Percentiles rank a stretch among this genome's conserved stretches.
Evolutionary conservation across 2,329 filamentous ascomycete genomes (phyloP).

Genomic region (Alternaria burnsii): DNA sequence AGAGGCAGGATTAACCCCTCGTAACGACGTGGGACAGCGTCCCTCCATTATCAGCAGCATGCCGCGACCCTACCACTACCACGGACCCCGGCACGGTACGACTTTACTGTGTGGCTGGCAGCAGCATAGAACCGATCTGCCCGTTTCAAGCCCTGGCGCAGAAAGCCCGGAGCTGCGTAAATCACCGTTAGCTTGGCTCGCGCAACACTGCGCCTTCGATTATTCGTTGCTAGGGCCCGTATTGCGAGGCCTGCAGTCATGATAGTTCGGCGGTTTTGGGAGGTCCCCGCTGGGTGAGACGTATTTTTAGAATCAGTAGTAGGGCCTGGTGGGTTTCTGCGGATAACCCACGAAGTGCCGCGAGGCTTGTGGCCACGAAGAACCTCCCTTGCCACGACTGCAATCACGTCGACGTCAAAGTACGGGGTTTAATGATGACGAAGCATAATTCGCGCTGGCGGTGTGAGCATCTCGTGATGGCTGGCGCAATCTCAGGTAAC

Average conservation of each 20-base stretch:
- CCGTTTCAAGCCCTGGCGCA: conserved; percentile 36
- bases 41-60: conserved; percentile 33
- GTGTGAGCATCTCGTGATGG: conserved; percentile 14
- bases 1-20: conserved; percentile 26
- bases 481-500: conserved; percentile 13
- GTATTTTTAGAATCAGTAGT: conserved; percentile 25
- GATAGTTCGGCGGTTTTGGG: conserved; percentile 14
- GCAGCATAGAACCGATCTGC: conserved; percentile 29
- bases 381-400: conserved; percentile 19
- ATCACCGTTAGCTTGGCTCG: conserved; percentile 29
- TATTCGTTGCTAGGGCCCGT: conserved; percentile 31
- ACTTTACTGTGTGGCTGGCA: conserved; percentile 31
- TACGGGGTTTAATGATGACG: conserved; percentile 17
- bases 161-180: conserved; percentile 21
- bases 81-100: conserved; percentile 29
- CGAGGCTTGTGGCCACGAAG: conserved; percentile 28
- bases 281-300: conserved; percentile 16
- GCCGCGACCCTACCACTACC: conserved; percentile 22
- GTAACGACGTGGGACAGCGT: conserved; percentile 32
- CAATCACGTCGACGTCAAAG: conserved; percentile 3
- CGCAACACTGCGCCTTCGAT: conserved; percentile 34
- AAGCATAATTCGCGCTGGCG: conserved; percentile 14
- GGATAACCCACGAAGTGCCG: conserved; percentile 21
- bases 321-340: conserved; percentile 1
- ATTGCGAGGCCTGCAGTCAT: conserved; percentile 26